Percentiles rank a stretch among this genome's conserved stretches.
Conservation (phyloP, 495 filamentous ascomycete genomes). For the Emericellopsis terricola region DNA sequence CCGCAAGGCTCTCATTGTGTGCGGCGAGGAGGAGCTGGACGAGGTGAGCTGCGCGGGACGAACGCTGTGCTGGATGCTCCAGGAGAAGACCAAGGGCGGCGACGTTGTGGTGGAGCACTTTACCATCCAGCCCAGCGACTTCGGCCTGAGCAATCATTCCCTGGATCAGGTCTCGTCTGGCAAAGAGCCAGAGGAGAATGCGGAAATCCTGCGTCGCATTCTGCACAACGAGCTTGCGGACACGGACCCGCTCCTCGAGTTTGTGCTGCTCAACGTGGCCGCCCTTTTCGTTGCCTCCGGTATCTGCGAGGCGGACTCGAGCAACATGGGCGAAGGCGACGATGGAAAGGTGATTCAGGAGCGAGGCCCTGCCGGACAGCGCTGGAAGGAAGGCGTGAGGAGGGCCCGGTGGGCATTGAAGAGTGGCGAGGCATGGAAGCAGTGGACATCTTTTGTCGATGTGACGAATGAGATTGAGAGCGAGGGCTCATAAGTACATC, state of each 20-base stretch:
- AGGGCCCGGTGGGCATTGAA: slow-evolving; percentile 67
- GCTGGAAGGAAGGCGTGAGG: slow-evolving; percentile 87
- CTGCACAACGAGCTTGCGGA: slow-evolving; percentile 50
- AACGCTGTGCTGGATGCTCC: slow-evolving; percentile 75
- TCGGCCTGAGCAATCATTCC: slow-evolving; percentile 61
- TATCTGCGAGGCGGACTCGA: slow-evolving; percentile 65
- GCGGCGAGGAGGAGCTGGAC: slow-evolving; percentile 86
- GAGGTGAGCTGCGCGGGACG: slow-evolving; percentile 78
- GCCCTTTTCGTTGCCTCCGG: slow-evolving; percentile 70
- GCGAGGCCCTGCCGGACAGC: slow-evolving; percentile 60
- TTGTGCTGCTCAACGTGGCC: slow-evolving; percentile 87
- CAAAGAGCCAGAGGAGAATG: slow-evolving; percentile 73
- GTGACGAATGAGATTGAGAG: slow-evolving; percentile 19
- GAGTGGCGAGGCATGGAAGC: slow-evolving; percentile 62
- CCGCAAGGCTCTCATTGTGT: slow-evolving; percentile 76
- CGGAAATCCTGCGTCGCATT: slow-evolving; percentile 60
- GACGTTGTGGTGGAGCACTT: slow-evolving; percentile 52
- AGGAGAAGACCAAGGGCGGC: slow-evolving; percentile 28
- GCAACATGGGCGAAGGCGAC: slow-evolving; percentile 43
- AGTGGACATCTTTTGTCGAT: slow-evolving; percentile 53
- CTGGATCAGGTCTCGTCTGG: slow-evolving; percentile 64
- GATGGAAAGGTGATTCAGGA: slow-evolving; percentile 62
- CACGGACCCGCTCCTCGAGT: slow-evolving; percentile 75
- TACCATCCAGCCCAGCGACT: slow-evolving; percentile 57
- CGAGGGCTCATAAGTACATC: too few species aligned